Conservation (phyloP, 306 rosid species). For the Biancaea sappan region DNA sequence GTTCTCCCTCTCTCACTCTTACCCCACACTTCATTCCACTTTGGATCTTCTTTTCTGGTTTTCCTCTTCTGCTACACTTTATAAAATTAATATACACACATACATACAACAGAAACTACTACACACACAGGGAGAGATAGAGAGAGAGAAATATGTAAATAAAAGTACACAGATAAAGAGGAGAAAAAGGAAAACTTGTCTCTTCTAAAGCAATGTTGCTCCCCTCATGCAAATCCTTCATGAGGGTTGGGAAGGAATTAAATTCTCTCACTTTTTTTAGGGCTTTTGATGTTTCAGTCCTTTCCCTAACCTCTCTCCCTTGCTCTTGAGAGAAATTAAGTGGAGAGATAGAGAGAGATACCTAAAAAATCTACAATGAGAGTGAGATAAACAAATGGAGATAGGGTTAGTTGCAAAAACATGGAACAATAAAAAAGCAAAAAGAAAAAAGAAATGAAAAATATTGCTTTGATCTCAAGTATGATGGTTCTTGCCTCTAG, state of each 20-base stretch:
- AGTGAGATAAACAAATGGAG: constrained; percentile 31
- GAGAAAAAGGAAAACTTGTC: constrained; percentile 48
- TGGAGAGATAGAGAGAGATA: constrained; percentile 28
- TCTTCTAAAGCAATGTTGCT: constrained; percentile 48
- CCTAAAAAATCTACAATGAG: constrained; percentile 33
- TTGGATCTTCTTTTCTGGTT: constrained; percentile 32
- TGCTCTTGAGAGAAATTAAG: constrained; percentile 23
- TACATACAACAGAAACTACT: constrained; percentile 29
- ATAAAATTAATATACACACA: no score
- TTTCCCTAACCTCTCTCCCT: constrained; percentile 24
- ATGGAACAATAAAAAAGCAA: background rate
- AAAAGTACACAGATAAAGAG: constrained; percentile 30
- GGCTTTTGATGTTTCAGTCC: constrained; percentile 32
- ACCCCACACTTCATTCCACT: constrained; percentile 44
- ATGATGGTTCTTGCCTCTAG: constrained; percentile 43
- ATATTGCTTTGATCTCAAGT: constrained; percentile 74
- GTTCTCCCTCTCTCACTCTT: constrained; percentile 35
- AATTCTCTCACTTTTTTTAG: constrained; percentile 55
- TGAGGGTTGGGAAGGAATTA: constrained; percentile 49
- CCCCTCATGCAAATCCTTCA: constrained; percentile 51
- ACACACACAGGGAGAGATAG: background rate
- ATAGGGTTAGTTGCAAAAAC: constrained; percentile 21
- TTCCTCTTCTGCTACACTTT: constrained; percentile 33
- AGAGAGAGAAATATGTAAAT: constrained; percentile 36
- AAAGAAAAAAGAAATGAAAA: constrained; percentile 4